These are phyloP conservation scores for Penicillium riverlandense DNA, from an alignment of 495 filamentous ascomycete genomes.

Conservation along the genomic window DNA sequence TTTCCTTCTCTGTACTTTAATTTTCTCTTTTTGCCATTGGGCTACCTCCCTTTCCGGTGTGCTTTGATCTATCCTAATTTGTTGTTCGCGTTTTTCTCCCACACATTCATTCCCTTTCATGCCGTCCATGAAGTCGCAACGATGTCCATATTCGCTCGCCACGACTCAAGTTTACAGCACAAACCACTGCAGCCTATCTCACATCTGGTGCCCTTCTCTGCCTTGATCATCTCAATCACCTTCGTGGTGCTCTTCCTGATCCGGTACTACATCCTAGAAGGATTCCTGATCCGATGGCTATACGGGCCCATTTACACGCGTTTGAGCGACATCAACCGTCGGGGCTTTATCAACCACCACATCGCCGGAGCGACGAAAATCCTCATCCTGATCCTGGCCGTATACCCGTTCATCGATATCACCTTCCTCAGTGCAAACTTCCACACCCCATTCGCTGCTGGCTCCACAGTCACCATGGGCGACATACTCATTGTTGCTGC, in stretches of 20 bases:
- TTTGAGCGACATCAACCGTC: conserved; percentile 29
- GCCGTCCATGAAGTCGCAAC: neutral
- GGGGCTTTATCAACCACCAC: conserved; percentile 45
- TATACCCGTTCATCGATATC: conserved; percentile 38
- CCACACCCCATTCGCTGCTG: conserved; percentile 20
- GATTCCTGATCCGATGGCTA: conserved; percentile 26
- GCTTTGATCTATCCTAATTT: too few relatives aligned
- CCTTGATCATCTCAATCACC: conserved; percentile 35
- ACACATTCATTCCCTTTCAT: too few relatives aligned
- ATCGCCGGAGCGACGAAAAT: conserved; percentile 40
- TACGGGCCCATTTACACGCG: conserved; percentile 31
- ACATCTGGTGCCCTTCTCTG: conserved; percentile 33
- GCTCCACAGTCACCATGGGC: conserved; percentile 28
- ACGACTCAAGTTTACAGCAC: neutral
- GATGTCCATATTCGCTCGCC: neutral
- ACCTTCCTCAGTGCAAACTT: conserved; percentile 28
- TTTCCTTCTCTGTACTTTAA: too few relatives aligned
- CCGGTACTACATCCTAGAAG: conserved; percentile 37
- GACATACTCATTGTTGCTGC: conserved; percentile 35
- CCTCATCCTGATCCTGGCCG: conserved; percentile 31
- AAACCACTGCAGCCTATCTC: conserved; percentile 25
- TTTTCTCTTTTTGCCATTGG: too few relatives aligned
- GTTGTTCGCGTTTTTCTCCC: too few relatives aligned
- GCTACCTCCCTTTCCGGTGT: too few relatives aligned
- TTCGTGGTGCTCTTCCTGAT: conserved; percentile 35